Percentiles rank a stretch among this genome's conserved stretches.
Evolutionary conservation across 2,329 filamentous ascomycete species (phyloP).

Genomic region (Cyclaneusma minus): DNA sequence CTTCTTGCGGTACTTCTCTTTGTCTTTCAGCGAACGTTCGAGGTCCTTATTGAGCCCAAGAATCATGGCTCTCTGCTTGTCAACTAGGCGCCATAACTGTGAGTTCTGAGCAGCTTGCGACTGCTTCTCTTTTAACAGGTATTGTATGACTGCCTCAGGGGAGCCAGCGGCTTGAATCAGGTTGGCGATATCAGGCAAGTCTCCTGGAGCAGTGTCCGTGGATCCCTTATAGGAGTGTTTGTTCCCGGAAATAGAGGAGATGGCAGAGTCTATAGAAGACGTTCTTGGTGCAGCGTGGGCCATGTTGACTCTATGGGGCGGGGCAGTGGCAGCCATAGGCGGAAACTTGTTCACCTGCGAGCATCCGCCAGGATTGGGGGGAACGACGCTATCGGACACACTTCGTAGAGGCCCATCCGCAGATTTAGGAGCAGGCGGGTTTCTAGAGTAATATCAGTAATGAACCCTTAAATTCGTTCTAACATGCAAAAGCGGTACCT

Average conservation of each 20-base stretch:
- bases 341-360: constrained; percentile 9
- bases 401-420: constrained; percentile 18
- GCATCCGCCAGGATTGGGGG: constrained; percentile 10
- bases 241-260: constrained; percentile 57
- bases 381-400: constrained; percentile 17
- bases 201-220: constrained; percentile 32
- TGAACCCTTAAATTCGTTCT: background rate
- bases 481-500: constrained; percentile 8
- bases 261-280: constrained; percentile 85
- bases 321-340: constrained; percentile 14
- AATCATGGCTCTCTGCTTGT: constrained; percentile 92
- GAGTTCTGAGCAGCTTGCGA: constrained; percentile 77
- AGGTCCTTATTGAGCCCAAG: constrained; percentile 88
- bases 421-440: background rate
- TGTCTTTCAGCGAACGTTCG: constrained; percentile 80
- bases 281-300: constrained; percentile 42
- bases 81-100: constrained; percentile 87
- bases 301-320: constrained; percentile 15
- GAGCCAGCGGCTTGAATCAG: constrained; percentile 77
- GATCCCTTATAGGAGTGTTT: constrained; percentile 40
- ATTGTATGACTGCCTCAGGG: constrained; percentile 74
- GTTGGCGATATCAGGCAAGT: constrained; percentile 59
- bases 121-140: constrained; percentile 82
- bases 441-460: constrained; percentile 2
- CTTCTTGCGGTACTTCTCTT: constrained; percentile 84